phyloP scores from a whole-genome alignment of 257 asterid species.

The Haberlea rhodopensis region DNA sequence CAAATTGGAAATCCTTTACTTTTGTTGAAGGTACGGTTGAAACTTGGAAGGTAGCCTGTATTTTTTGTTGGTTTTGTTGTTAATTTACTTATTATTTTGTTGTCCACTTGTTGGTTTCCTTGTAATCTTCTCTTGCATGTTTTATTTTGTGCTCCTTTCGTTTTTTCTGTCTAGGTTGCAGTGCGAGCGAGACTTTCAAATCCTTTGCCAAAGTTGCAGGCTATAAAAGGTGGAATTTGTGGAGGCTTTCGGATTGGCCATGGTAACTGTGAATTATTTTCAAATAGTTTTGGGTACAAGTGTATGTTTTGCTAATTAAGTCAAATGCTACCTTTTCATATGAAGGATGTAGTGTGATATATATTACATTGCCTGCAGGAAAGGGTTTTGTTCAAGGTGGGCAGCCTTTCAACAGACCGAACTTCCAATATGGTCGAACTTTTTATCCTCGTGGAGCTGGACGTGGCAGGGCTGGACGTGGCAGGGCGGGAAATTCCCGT shows the following conservation, averaged over 20 bases:
- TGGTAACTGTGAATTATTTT: conserved; percentile 31
- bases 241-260: conserved; percentile 57
- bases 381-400: conserved; percentile 50
- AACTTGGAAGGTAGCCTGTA: conserved; percentile 1
- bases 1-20: not conserved
- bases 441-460: conserved; percentile 41
- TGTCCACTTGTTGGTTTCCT: not conserved
- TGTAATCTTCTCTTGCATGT: not conserved
- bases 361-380: conserved; percentile 33
- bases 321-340: conserved; percentile 2
- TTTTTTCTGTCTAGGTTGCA: conserved; percentile 34
- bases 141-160: conserved; percentile 9
- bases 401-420: conserved; percentile 35
- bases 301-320: conserved; percentile 7
- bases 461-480: too few relatives aligned
- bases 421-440: conserved; percentile 36
- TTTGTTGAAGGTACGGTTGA: not conserved
- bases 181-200: conserved; percentile 64
- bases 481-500: conserved; percentile 35
- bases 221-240: conserved; percentile 59
- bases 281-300: conserved; percentile 32
- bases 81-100: not conserved
- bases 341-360: conserved; percentile 11
- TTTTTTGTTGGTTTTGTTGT: conserved; percentile 12
- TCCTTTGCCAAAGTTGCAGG: conserved; percentile 64